Evolutionary conservation across 2,329 filamentous ascomycete genomes (phyloP).

Genomic region (Catunica adiposa): DNA sequence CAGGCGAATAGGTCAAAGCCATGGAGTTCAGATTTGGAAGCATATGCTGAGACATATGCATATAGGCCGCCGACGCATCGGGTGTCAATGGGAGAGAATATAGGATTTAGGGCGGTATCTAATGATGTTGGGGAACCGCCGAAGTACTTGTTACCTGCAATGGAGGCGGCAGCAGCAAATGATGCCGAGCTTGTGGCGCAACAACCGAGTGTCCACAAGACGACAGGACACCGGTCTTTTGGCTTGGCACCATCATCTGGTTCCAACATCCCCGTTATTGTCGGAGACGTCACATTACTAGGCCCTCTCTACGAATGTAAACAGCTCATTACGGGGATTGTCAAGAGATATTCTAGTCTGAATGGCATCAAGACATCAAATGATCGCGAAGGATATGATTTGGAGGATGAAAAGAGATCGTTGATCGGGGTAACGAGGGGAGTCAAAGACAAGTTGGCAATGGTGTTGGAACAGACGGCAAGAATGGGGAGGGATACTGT

Average conservation of each 20-base stretch:
- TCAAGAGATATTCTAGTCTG: not conserved
- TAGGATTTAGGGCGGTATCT: not conserved
- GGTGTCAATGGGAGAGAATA: not conserved
- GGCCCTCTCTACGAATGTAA: too few relatives aligned
- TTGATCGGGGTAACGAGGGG: conserved; percentile 1
- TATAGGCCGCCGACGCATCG: not conserved
- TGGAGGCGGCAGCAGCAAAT: too few relatives aligned
- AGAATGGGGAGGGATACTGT: not conserved
- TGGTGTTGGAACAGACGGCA: conserved; percentile 3
- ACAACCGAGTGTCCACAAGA: too few relatives aligned
- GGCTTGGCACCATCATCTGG: too few relatives aligned
- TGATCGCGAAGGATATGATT: conserved; percentile 2
- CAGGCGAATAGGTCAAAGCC: not conserved
- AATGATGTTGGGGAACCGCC: too few relatives aligned
- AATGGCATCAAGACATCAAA: not conserved
- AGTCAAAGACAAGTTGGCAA: conserved; percentile 3
- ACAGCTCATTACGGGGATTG: not conserved
- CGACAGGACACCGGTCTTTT: too few relatives aligned
- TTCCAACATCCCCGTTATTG: too few relatives aligned
- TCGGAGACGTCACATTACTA: too few relatives aligned
- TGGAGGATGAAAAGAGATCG: not conserved
- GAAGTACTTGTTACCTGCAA: too few relatives aligned
- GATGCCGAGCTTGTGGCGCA: too few relatives aligned
- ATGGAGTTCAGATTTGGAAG: not conserved
- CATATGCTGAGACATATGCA: not conserved